Evolutionary conservation across 2,329 filamentous ascomycete species (phyloP).

Genomic region (Diaporthe citrichinensis): DNA sequence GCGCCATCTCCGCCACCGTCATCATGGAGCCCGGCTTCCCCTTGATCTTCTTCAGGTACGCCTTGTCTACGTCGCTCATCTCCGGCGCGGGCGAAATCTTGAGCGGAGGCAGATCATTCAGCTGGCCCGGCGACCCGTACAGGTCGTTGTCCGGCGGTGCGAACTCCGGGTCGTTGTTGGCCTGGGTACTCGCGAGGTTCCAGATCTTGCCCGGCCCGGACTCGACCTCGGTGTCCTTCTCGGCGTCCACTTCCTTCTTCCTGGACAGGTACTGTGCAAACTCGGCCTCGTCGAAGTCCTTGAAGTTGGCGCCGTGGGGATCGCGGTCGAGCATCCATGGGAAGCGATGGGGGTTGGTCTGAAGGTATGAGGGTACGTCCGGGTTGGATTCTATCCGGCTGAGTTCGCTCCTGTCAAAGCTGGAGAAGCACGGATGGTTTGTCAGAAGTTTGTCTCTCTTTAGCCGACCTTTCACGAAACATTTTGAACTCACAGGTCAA

Average conservation of each 20-base stretch:
- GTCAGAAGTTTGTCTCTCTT: not conserved
- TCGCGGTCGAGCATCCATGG: constrained; percentile 57
- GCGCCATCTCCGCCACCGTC: not conserved
- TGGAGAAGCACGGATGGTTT: not conserved
- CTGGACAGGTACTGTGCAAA: constrained; percentile 33
- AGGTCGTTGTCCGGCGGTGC: not conserved
- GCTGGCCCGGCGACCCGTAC: not conserved
- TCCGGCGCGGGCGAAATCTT: not conserved
- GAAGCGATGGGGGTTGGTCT: constrained; percentile 50
- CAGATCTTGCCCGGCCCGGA: constrained; percentile 12
- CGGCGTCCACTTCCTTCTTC: constrained; percentile 38
- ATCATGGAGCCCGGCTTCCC: not conserved
- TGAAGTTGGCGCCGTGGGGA: constrained; percentile 55
- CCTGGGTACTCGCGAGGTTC: constrained; percentile 33
- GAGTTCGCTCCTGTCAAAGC: constrained; percentile 43
- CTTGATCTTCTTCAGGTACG: constrained; percentile 28
- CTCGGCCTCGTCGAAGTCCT: constrained; percentile 45
- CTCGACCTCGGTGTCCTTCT: constrained; percentile 35
- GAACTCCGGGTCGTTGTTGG: constrained; percentile 30
- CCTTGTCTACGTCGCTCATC: constrained; percentile 31
- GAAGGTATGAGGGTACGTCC: constrained; percentile 59
- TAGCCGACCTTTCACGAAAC: constrained; percentile 35
- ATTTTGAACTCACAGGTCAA: constrained; percentile 54
- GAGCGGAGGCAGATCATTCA: not conserved
- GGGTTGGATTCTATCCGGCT: constrained; percentile 53